A percentile compares a stretch with the other conserved stretches of the same genome.
These are phyloP conservation scores for Alternaria gansuensis DNA, from an alignment of 2,329 filamentous ascomycete species.

Conservation along the genomic window DNA sequence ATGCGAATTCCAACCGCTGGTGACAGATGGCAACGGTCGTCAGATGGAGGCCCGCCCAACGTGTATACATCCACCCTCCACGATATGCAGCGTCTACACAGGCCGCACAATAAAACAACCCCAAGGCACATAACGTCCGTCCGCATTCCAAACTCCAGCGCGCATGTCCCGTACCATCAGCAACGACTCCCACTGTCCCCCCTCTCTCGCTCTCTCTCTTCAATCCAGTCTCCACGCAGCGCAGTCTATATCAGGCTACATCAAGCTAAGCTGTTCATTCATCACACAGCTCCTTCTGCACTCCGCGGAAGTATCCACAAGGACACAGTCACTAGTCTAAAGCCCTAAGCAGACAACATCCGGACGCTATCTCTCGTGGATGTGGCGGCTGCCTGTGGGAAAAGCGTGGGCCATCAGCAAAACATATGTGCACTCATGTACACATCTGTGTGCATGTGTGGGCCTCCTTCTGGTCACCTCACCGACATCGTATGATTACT, in stretches of 20 bases:
- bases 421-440: conserved; percentile 7
- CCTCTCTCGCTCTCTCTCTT: background rate
- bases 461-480: background rate
- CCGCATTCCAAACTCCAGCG: conserved; percentile 4
- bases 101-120: background rate
- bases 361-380: conserved; percentile 2
- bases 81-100: conserved; percentile 5
- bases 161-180: background rate
- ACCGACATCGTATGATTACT: conserved; percentile 7
- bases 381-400: conserved; percentile 2
- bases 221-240: conserved; percentile 2
- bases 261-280: conserved; percentile 3
- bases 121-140: background rate
- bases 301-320: conserved; percentile 8
- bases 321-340: conserved; percentile 6
- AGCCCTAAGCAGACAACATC: conserved; percentile 2
- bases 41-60: background rate
- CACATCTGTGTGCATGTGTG: background rate
- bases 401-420: background rate
- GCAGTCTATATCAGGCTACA: conserved; percentile 6
- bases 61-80: conserved; percentile 1
- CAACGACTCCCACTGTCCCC: background rate
- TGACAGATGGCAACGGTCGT: background rate
- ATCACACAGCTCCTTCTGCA: conserved; percentile 3
- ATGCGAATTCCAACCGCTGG: background rate